Evolutionary conservation across 1,139 yeast species (phyloP).

Genomic region (Yamadazyma mexicana): DNA sequence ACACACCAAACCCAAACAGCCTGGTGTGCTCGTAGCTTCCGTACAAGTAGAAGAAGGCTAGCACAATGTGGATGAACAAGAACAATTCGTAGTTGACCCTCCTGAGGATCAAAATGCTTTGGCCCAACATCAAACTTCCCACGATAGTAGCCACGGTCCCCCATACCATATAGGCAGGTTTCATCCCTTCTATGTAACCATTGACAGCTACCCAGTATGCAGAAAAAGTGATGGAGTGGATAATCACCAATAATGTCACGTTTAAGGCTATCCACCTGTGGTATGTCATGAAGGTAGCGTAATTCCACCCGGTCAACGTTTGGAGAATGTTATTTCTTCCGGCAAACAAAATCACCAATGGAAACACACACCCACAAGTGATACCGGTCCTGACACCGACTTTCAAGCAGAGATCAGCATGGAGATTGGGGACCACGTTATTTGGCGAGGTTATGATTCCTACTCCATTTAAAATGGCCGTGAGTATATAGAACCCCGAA

Average conservation of each 20-base stretch:
- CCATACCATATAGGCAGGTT: conserved; percentile 34
- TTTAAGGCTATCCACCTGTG: conserved; percentile 55
- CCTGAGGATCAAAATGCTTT: conserved; percentile 37
- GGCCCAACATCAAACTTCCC: conserved; percentile 26
- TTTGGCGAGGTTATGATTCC: conserved; percentile 20
- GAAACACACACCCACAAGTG: conserved; percentile 46
- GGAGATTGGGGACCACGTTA: conserved; percentile 17
- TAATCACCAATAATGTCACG: conserved; percentile 30
- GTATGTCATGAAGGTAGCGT: conserved; percentile 48
- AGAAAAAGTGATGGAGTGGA: conserved; percentile 37
- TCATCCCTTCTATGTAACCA: conserved; percentile 17
- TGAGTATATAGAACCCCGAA: conserved; percentile 42
- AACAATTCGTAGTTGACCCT: conserved; percentile 59
- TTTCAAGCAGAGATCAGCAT: conserved; percentile 26
- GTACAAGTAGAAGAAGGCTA: conserved; percentile 7
- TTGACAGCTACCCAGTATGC: conserved; percentile 20
- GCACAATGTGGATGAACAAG: conserved; percentile 50
- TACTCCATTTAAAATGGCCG: conserved; percentile 37
- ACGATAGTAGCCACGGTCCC: conserved; percentile 25
- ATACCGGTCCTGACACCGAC: conserved; percentile 55
- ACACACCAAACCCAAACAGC: conserved; percentile 15
- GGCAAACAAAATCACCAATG: conserved; percentile 50
- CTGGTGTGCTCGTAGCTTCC: conserved; percentile 46
- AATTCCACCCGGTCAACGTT: conserved; percentile 54
- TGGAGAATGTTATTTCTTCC: conserved; percentile 56